Percentiles rank a stretch among this genome's conserved stretches.
phyloP scores from a whole-genome alignment of 2,329 filamentous ascomycete genomes.

The Hypoxylon sp. region DNA sequence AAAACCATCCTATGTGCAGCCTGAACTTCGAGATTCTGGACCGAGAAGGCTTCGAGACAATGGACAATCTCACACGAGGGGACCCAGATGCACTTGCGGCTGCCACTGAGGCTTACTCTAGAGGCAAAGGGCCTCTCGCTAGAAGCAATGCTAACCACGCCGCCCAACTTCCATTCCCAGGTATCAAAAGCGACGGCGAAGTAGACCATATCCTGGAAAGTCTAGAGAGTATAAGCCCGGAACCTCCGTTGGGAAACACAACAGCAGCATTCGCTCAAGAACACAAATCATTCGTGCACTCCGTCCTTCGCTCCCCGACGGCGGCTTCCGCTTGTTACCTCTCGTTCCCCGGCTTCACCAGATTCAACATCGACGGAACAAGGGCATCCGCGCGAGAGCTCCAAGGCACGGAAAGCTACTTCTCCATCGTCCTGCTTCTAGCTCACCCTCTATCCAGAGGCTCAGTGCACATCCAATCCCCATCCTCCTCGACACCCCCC shows the following conservation, averaged over 20 bases:
- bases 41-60: no score
- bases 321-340: conserved; percentile 20
- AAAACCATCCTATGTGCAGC: conserved; percentile 53
- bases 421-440: conserved; percentile 17
- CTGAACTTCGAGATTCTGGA: conserved; percentile 47
- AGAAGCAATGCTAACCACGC: no score
- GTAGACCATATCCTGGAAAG: no score
- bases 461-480: conserved; percentile 38
- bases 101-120: no score
- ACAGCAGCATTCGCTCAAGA: no score
- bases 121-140: no score
- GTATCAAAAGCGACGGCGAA: no score
- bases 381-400: conserved; percentile 1
- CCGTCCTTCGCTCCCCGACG: conserved; percentile 21
- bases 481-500: not conserved
- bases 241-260: no score
- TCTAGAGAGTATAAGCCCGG: no score
- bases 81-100: no score
- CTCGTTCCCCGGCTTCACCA: conserved; percentile 1
- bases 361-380: conserved; percentile 14
- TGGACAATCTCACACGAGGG: no score
- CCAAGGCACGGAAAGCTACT: conserved; percentile 11
- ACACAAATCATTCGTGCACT: conserved; percentile 20
- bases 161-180: no score
- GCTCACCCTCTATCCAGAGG: conserved; percentile 42